These are phyloP conservation scores for Coemansia aciculifera DNA, from an alignment of 192 early-diverging fungal species.

Conservation along the genomic window DNA sequence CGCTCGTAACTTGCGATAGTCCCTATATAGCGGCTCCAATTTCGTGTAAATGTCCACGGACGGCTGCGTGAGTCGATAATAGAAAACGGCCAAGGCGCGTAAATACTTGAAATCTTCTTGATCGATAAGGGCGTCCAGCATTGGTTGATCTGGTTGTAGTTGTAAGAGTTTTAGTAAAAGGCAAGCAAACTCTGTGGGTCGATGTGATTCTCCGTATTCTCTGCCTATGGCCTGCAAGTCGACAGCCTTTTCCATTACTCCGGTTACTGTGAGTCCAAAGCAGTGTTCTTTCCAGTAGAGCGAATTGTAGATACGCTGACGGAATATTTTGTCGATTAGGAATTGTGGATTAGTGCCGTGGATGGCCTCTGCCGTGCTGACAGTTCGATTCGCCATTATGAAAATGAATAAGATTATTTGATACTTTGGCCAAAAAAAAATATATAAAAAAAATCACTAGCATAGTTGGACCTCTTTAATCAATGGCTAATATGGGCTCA, in stretches of 20 bases:
- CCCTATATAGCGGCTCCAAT: slow-evolving; percentile 83
- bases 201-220: slow-evolving; percentile 15
- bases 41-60: slow-evolving; percentile 78
- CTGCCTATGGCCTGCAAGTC: slow-evolving; percentile 74
- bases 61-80: slow-evolving; percentile 76
- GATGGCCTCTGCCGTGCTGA: slow-evolving; percentile 66
- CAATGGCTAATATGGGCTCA: not conserved
- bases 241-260: slow-evolving; percentile 87
- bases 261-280: slow-evolving; percentile 90
- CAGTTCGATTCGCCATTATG: slow-evolving; percentile 69
- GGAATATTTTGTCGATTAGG: slow-evolving; percentile 91
- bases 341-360: slow-evolving; percentile 94
- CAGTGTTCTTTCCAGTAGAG: slow-evolving; percentile 97
- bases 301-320: slow-evolving; percentile 86
- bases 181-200: slow-evolving; percentile 91
- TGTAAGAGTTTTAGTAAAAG: slow-evolving; percentile 87
- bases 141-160: slow-evolving; percentile 87
- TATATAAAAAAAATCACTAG: not conserved
- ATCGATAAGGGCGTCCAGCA: slow-evolving; percentile 78
- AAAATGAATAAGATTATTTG: not conserved
- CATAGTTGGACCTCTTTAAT: not conserved
- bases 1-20: slow-evolving; percentile 81
- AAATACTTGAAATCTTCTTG: slow-evolving; percentile 89
- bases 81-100: slow-evolving; percentile 86
- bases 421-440: not conserved